Evolutionary conservation across 176 grass and related monocot genomes (phyloP), one percentile per base, ranked within the genome.

Genomic region (Oryza punctata): DNA sequence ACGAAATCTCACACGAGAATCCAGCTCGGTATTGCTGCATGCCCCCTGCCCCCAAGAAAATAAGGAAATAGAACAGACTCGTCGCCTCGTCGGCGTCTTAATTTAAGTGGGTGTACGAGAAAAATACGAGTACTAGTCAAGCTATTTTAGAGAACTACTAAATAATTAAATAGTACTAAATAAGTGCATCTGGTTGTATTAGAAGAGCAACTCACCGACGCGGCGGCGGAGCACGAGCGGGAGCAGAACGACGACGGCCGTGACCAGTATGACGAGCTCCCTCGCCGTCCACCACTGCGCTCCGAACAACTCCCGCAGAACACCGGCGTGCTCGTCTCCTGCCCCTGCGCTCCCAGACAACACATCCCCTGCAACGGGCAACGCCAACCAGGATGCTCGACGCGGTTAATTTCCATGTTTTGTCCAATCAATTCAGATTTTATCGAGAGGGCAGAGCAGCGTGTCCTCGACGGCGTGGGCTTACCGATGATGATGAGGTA

Each of bases 401-500:
- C 25, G 67, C 6, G 10, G 19, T 40, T 40, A 69, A 28, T 29
- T 29, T 29, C 28, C 28, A 2, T 29, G 28, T 1, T 29, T 29
- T 29, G 28, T 29, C 28, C 1, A 29, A 29, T 1, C 28, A 29
- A 29, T 29, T 29, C 28, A 29, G 28, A 29, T 29, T 29, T 29
- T 29, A 29, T 29, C 28, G 28, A 29, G 28, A 29, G n/a, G 28
- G 28, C 10, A 4, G 30, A 80, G 45, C 65, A 26, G 29, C 21
- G 32, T 21, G 8, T 25, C 13, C 13, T 65, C 10, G 54, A 60
- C 6, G 1, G 59, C 35, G 37, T 3, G 44, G n/a, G 30, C 76
- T 59, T 75, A 98, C 96, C 91, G 81, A 98, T 93, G 87, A 98
- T 98, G 91, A 93, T 90, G 82, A 98, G 92, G 82, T 90, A 98